Evolutionary conservation across 768 basidiomycete genomes (phyloP), one percentile per base, ranked within the genome.

Genomic region (Pholiota molesta): DNA sequence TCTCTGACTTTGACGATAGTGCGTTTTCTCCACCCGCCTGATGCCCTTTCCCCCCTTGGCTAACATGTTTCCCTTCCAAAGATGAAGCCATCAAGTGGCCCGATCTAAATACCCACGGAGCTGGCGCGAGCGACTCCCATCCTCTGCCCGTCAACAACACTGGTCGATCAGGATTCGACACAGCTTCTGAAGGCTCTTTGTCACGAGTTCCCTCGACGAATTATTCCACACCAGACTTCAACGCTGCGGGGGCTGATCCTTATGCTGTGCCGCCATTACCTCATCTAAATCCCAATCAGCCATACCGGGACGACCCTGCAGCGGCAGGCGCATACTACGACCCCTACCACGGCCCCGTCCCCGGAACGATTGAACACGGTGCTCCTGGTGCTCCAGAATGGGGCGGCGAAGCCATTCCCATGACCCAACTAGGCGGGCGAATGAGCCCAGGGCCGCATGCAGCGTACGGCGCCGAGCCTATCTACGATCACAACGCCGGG

Each of bases 81-180:
- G 91, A 82, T 67, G 91, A 92, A 75, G 90, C 90, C 19, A 95
- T 95, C 75, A 94, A 94, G 75, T 95, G 93, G 93, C 93, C 93
- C 3, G 93, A 95, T 68, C 82, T 94, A 39, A 92, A 93, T 72
- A 74, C 84, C 2, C 91, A 92, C 63, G 81, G 78, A 33, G 75
- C 75, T 10, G 68, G 70, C 42, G 74, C 68, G 33, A 56, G 45
- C 28, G 85, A 86, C 63, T 78, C 82, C 5, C 86, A 88, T 60
- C 81, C 91, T 16, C 79, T 92, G 9, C 91, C 91, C 19, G 85
- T 88, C 0, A 78, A 85, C 58, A 82, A 85, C 60, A 88, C 90
- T 0, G 91, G 89, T 61, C 83, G 89, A 26, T 75, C 89, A 28
- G 91, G 91, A 31, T 89, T 91, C 69, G 90, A 90, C 69, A 87